Evolutionary conservation across 306 rosid genomes (phyloP).

Genomic region (Calophaca sinica): DNA sequence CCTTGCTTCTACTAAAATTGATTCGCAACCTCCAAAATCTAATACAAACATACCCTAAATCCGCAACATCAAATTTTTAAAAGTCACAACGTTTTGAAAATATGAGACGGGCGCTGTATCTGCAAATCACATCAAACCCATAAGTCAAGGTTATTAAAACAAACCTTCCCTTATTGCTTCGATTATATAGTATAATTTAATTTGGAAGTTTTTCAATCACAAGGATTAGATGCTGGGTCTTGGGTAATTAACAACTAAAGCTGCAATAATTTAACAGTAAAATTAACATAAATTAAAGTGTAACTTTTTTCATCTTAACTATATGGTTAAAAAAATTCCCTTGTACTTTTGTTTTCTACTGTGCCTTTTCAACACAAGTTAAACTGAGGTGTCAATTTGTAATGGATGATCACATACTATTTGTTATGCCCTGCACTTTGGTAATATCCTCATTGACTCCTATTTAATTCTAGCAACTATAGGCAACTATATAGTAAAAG

Average conservation of each 20-base stretch:
- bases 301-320: too few species aligned
- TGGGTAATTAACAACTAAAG: neutral
- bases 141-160: neutral
- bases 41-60: too few species aligned
- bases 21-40: too few species aligned
- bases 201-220: neutral
- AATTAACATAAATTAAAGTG: neutral
- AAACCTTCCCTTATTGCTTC: neutral
- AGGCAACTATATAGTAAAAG: conserved; percentile 4
- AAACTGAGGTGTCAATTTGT: conserved; percentile 31
- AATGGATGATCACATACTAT: conserved; percentile 29
- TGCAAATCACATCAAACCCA: conserved; percentile 1
- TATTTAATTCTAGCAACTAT: neutral
- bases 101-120: neutral
- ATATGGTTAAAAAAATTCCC: too few species aligned
- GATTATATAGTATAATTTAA: neutral
- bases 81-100: neutral
- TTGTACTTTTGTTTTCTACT: neutral
- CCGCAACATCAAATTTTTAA: neutral
- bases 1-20: too few species aligned
- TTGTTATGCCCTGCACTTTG: conserved; percentile 25
- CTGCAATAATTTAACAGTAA: conserved; percentile 9
- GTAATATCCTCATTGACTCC: conserved; percentile 18
- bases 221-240: neutral
- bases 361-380: conserved; percentile 9